Conservation (phyloP, 2,329 filamentous ascomycete species). For the Alternaria dauci region DNA sequence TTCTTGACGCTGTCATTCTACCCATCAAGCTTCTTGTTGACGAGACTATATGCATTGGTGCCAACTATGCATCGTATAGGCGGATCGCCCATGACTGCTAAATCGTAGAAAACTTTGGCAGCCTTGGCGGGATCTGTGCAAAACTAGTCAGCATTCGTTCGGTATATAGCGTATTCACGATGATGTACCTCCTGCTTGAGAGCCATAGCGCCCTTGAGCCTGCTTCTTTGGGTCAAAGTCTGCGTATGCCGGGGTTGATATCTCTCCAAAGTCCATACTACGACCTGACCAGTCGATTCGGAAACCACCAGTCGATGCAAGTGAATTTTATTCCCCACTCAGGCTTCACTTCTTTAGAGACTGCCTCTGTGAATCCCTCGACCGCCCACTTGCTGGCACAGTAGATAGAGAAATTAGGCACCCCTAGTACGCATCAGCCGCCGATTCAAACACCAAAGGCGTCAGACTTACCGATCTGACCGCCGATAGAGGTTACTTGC, state of each 20-base stretch:
- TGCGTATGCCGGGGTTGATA: slow-evolving; percentile 57
- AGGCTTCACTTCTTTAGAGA: slow-evolving; percentile 55
- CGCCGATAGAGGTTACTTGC: slow-evolving; percentile 65
- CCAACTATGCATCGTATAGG: slow-evolving; percentile 64
- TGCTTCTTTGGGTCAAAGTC: slow-evolving; percentile 56
- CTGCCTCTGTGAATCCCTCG: slow-evolving; percentile 58
- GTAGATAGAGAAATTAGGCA: slow-evolving; percentile 54
- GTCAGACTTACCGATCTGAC: slow-evolving; percentile 49
- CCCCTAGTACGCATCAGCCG: slow-evolving; percentile 24
- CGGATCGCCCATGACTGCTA: slow-evolving; percentile 62
- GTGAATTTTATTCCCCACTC: slow-evolving; percentile 59
- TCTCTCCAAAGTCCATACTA: slow-evolving; percentile 57
- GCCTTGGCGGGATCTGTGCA: slow-evolving; percentile 58
- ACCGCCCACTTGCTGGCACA: slow-evolving; percentile 57
- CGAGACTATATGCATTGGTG: slow-evolving; percentile 60
- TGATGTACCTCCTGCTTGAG: slow-evolving; percentile 52
- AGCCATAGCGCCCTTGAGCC: slow-evolving; percentile 54
- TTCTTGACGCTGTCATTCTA: slow-evolving; percentile 60
- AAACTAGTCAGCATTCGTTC: background rate
- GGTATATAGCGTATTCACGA: too few species aligned
- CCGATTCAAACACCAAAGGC: background rate
- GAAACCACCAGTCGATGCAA: slow-evolving; percentile 58
- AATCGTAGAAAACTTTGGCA: slow-evolving; percentile 62
- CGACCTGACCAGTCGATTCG: slow-evolving; percentile 58
- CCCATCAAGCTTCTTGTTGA: slow-evolving; percentile 61